Evolutionary conservation across 805 yeast species (phyloP), one percentile per base, ranked within the genome.

Genomic region (Monosporozyma aquatica): DNA sequence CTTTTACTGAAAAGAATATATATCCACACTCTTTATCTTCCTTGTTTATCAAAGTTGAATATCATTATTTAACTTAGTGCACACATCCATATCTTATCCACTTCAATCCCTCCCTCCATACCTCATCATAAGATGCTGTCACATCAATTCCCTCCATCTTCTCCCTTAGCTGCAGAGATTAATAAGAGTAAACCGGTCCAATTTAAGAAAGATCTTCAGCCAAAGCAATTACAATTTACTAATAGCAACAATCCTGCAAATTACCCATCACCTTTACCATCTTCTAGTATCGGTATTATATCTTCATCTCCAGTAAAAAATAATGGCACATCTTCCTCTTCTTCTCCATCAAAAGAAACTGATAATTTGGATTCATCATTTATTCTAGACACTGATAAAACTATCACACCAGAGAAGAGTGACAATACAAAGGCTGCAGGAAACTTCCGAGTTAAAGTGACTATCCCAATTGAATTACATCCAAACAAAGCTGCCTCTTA

Each of bases 241-340:
- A 28, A 28, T 17, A 29, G n/a, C 33, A 29, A 8, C 13, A 11
- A n/a, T 13, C 20, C n/a, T n/a, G n/a, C n/a, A n/a, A n/a, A 67
- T 10, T 79, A 78, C 51, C 85, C 86, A 11, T 80, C 87, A 1
- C 90, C 90, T 14, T 75, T 78, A 48, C 87, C 89, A 0, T 80
- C 87, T 1, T 74, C 78, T 1, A 69, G 75, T 6, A 53, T 65
- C 3, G 78, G 76, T 21, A 53, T 62, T 34, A 61, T 67, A 1
- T 65, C 70, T 1, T 65, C 71, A 2, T 32, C 35, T 8, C 70
- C 66, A 6, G 43, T 57, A 15, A 52, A 59, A 47, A 6, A 14
- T 7, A 22, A 6, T 8, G 26, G 6, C 15, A n/a, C 26, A 22
- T 2, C 37, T 6, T 13, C 35, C 6, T 32, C 35, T 17, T 28